Evolutionary conservation across 805 yeast genomes (phyloP).

Genomic region (Saturnispora serradocipensis): DNA sequence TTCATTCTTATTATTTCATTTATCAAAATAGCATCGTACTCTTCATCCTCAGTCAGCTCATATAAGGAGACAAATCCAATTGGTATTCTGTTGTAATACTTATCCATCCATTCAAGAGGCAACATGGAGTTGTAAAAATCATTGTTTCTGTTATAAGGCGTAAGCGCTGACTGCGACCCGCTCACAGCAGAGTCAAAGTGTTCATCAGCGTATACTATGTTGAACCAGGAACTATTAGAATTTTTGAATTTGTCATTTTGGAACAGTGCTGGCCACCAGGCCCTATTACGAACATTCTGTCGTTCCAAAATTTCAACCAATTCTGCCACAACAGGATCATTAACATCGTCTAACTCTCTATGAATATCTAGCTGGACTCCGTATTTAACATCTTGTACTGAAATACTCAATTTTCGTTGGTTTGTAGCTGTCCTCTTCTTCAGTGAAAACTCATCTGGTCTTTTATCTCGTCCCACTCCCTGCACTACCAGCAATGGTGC

Average conservation of each 20-base stretch:
- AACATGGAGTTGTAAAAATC: slow-evolving; percentile 34
- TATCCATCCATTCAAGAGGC: slow-evolving; percentile 43
- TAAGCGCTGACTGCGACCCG: slow-evolving; percentile 24
- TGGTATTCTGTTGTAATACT: slow-evolving; percentile 41
- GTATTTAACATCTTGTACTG: slow-evolving; percentile 1
- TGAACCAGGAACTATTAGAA: slow-evolving; percentile 9
- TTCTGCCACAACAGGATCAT: slow-evolving; percentile 11
- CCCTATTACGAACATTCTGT: slow-evolving; percentile 5
- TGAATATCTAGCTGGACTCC: slow-evolving; percentile 13
- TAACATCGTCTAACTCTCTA: slow-evolving; percentile 22
- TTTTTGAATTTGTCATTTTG: not conserved
- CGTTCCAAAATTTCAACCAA: slow-evolving; percentile 5
- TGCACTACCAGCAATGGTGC: slow-evolving; percentile 35
- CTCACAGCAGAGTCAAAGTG: slow-evolving; percentile 8
- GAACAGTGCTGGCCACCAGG: slow-evolving; percentile 12
- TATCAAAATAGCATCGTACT: slow-evolving; percentile 22
- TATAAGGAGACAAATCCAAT: slow-evolving; percentile 37
- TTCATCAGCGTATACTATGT: slow-evolving; percentile 7
- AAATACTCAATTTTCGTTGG: slow-evolving; percentile 9
- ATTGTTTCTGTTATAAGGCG: slow-evolving; percentile 35
- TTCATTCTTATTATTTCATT: slow-evolving; percentile 30
- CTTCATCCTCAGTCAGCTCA: slow-evolving; percentile 25
- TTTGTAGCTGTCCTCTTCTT: slow-evolving; percentile 2
- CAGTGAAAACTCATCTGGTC: not conserved
- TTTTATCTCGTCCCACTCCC: slow-evolving; percentile 25